Percentiles rank a stretch among this genome's conserved stretches.
These are phyloP conservation scores for Nitzschia inconspicua DNA, from an alignment of 108 stramenopile genomes.

Conservation along the genomic window DNA sequence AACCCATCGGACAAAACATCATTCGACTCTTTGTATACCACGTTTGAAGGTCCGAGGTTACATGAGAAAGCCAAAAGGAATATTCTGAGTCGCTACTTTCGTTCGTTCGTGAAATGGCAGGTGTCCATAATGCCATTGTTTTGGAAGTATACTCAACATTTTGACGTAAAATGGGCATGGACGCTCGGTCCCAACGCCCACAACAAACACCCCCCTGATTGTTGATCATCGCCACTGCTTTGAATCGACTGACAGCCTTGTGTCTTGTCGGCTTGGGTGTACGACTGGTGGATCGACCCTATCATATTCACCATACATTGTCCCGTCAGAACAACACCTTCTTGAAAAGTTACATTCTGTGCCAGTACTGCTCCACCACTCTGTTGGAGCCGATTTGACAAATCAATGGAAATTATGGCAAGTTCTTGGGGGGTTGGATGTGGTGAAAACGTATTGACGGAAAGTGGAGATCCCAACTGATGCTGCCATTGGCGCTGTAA, in stretches of 20 bases:
- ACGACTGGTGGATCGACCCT: conserved; percentile 11
- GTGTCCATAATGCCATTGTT: too few relatives aligned
- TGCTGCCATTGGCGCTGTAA: background rate
- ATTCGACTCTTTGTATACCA: too few relatives aligned
- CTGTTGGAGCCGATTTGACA: background rate
- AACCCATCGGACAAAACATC: too few relatives aligned
- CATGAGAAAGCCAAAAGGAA: too few relatives aligned
- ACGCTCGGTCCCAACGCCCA: conserved; percentile 8
- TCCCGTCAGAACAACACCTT: background rate
- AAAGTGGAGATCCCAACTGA: background rate
- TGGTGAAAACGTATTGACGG: background rate
- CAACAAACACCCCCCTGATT: conserved; percentile 5
- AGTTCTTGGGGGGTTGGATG: background rate
- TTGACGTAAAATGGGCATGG: conserved; percentile 10
- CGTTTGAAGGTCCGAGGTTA: too few relatives aligned
- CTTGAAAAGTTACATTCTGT: background rate
- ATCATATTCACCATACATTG: conserved; percentile 4
- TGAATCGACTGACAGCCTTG: too few relatives aligned
- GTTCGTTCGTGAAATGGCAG: too few relatives aligned
- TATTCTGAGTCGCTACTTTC: too few relatives aligned
- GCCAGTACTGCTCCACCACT: too few relatives aligned
- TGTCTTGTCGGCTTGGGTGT: background rate
- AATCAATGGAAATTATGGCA: background rate
- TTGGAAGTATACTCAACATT: too few relatives aligned
- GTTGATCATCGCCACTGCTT: too few relatives aligned